Base-by-base conservation (phyloP, 306 rosid genomes). In the Fragaria iinumae region DNA sequence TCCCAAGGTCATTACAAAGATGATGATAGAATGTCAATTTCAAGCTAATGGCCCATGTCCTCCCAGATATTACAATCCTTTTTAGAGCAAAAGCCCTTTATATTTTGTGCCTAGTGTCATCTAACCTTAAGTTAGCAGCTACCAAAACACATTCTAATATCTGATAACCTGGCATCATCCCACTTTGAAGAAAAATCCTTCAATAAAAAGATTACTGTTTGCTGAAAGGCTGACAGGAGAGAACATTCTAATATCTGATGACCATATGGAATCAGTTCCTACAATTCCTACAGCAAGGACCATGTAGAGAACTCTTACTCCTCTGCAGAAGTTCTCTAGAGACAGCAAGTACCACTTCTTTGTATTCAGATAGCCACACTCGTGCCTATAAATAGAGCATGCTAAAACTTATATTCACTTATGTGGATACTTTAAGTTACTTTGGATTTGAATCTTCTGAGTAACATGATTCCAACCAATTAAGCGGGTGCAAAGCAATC, bases 381-480 rank as follows among this genome's bases (percentile, higher is more conserved):
- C 10, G 32, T 11, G 18, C 69, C 69, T 64, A 27, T 13, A 36
- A 27, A 47, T 16, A 53, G 23, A 48, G 36, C n/a, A 13, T 3
- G 29, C n/a, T 3, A 27, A 47, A 11, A 10, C 2, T 21, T 3
- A 48, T 27, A 27, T 27, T 44, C n/a, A 70, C 43, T 48, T 25
- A 48, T 45, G 13, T 69, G 57, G 32, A 69, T 7, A 69, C 74
- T 69, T 69, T 20, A n/a, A 69, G 41, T 69, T 47, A 23, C 43
- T 47, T 13, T 25, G 11, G 21, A 52, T 25, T 29, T 25, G 29
- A 69, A 13, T 69, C 25, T 69, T 27, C 25, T 69, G 74, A 29
- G 41, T 16, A 73, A 56, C 4, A 11, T 47, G 45, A 14, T 73
- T 56, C 34, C 48, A 1, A 21, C 14, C 17, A 73, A 55, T 44